phyloP scores from a whole-genome alignment of 2,329 filamentous ascomycete species.

The Didymella pinodella region DNA sequence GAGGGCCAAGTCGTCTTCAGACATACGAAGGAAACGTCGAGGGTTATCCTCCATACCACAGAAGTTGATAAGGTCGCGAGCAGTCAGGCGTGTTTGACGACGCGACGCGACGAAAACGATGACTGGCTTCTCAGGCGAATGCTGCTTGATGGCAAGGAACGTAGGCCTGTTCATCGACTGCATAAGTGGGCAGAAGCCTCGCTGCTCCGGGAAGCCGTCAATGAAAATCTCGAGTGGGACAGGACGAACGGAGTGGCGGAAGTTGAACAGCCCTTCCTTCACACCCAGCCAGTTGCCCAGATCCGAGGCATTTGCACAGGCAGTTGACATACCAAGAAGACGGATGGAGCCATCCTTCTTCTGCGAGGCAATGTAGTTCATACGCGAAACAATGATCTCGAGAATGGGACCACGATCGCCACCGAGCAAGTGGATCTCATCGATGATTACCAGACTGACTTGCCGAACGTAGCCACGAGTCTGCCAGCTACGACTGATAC shows the following conservation, averaged over 20 bases:
- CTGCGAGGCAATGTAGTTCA: constrained; percentile 98
- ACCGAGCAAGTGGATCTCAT: constrained; percentile 97
- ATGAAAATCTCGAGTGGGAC: constrained; percentile 97
- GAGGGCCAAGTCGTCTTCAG: constrained; percentile 88
- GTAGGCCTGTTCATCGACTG: constrained; percentile 99
- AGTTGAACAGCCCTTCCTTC: constrained; percentile 94
- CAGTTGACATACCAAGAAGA: constrained; percentile 97
- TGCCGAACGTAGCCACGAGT: constrained; percentile 95
- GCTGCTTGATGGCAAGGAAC: constrained; percentile 93
- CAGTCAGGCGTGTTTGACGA: constrained; percentile 91
- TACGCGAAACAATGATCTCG: constrained; percentile 90
- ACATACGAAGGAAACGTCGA: constrained; percentile 89
- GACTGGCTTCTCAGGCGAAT: constrained; percentile 94
- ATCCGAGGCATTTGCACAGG: constrained; percentile 93
- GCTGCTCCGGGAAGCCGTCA: constrained; percentile 93
- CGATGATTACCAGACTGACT: constrained; percentile 95
- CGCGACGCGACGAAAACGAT: constrained; percentile 98
- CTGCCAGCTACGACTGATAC: constrained; percentile 98
- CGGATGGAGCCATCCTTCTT: constrained; percentile 85
- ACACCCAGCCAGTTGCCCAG: constrained; percentile 97
- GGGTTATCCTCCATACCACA: constrained; percentile 99
- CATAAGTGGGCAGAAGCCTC: constrained; percentile 97
- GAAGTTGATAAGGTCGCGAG: constrained; percentile 94
- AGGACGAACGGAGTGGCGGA: constrained; percentile 93
- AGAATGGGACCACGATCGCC: constrained; percentile 96